Conservation (phyloP, 179 eudicot genomes). For the Sideroxylon spinosum region DNA sequence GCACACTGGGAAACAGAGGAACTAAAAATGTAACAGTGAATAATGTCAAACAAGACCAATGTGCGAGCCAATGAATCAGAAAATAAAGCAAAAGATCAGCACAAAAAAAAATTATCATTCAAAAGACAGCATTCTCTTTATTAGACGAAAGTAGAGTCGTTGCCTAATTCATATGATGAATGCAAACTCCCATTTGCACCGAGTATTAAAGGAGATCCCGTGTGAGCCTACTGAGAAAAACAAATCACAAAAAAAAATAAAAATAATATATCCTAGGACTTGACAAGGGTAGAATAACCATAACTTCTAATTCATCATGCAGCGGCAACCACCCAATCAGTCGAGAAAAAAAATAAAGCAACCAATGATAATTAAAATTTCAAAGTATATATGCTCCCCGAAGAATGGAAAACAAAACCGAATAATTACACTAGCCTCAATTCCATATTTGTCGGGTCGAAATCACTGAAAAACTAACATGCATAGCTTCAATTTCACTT, state of each 20-base stretch:
- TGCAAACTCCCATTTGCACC: background rate
- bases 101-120: background rate
- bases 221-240: background rate
- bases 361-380: background rate
- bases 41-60: background rate
- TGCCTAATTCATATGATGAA: background rate
- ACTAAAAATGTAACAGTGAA: background rate
- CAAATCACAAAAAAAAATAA: background rate
- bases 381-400: background rate
- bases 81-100: background rate
- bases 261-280: background rate
- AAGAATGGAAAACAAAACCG: background rate
- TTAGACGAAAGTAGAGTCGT: too few species aligned
- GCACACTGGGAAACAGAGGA: background rate
- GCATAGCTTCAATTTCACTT: background rate
- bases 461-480: constrained; percentile 6
- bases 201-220: background rate
- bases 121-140: background rate
- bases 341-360: background rate
- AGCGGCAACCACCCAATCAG: background rate
- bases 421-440: background rate
- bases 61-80: background rate
- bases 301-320: background rate
- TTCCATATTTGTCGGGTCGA: background rate
- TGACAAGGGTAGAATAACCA: background rate